phyloP scores from a whole-genome alignment of 208 protist genomes.

The Trichomonas tenax region DNA sequence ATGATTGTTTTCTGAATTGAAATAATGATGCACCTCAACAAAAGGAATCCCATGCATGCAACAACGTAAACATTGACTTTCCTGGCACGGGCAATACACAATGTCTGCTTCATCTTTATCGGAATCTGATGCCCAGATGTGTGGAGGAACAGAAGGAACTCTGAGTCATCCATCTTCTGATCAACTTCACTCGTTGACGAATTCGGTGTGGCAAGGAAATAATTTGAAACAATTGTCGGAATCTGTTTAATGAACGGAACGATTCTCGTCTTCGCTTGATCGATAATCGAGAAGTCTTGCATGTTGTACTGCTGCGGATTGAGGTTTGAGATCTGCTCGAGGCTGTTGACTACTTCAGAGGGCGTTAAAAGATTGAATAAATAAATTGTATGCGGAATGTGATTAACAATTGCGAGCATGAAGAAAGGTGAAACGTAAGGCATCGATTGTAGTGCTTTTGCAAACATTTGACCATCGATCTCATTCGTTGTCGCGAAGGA shows the following conservation, averaged over 20 bases:
- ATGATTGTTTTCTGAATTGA: not conserved
- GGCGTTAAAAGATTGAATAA: not conserved
- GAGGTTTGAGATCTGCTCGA: not conserved
- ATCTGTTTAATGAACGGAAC: not conserved
- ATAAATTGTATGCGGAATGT: not conserved
- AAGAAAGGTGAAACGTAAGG: not conserved
- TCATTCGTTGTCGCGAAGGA: not conserved
- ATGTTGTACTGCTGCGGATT: not conserved
- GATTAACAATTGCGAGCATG: not conserved
- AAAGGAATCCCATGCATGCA: not conserved
- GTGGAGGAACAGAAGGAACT: not conserved
- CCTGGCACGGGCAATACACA: not conserved
- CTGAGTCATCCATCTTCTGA: not conserved
- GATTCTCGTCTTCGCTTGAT: not conserved
- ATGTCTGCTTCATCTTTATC: not conserved
- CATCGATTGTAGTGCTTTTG: not conserved
- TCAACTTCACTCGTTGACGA: too few species aligned
- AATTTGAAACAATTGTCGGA: not conserved
- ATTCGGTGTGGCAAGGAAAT: not conserved
- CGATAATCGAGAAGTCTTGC: not conserved
- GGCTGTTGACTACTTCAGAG: not conserved
- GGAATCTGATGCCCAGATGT: not conserved
- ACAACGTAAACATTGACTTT: not conserved
- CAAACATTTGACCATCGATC: not conserved
- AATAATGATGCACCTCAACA: not conserved